Evolutionary conservation across 192 early-diverging fungal species (phyloP).

Genomic region (Mortierella claussenii): DNA sequence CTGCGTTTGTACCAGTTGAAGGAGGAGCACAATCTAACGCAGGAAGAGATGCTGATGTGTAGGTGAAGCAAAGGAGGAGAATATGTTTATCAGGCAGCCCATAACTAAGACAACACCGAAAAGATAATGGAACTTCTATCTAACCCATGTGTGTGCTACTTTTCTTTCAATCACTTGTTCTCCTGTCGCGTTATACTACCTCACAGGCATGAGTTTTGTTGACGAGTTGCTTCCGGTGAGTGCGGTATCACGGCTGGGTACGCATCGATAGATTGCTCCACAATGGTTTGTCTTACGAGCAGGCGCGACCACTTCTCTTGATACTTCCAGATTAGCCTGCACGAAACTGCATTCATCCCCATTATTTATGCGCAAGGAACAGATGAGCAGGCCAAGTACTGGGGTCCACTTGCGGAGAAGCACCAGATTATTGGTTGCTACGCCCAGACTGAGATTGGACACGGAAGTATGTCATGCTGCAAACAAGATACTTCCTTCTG

Average conservation of each 20-base stretch:
- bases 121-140: no score
- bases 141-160: no score
- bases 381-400: slow-evolving; percentile 76
- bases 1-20: slow-evolving; percentile 68
- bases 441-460: slow-evolving; percentile 84
- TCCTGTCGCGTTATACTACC: background rate
- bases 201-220: slow-evolving; percentile 34
- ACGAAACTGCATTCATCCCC: slow-evolving; percentile 76
- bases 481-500: no score
- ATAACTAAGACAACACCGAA: no score
- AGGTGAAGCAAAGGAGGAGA: no score
- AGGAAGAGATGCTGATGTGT: slow-evolving; percentile 64
- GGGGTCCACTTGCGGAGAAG: slow-evolving; percentile 70
- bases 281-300: no score
- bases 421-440: slow-evolving; percentile 87
- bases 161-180: background rate
- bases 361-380: slow-evolving; percentile 76
- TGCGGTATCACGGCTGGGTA: background rate
- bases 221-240: slow-evolving; percentile 38
- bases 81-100: no score
- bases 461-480: slow-evolving; percentile 47
- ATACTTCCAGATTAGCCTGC: slow-evolving; percentile 25
- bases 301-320: no score
- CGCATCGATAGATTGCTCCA: no score
- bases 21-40: slow-evolving; percentile 63